Percentiles rank a stretch among this genome's conserved stretches.
Conservation (phyloP, 139 green algal genomes). For the Volvox reticuliferus region DNA sequence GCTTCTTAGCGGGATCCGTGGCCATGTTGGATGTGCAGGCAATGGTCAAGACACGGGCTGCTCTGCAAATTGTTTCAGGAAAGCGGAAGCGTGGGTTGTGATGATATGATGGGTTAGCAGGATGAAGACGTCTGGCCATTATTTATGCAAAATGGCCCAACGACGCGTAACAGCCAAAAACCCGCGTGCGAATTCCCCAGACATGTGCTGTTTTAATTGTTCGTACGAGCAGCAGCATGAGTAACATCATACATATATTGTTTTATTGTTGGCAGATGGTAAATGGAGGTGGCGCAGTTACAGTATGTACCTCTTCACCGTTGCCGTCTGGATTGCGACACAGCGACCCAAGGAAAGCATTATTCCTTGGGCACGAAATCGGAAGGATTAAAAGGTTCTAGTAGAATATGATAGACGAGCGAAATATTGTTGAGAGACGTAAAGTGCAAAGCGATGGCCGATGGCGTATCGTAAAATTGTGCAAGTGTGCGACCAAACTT, state of each 20-base stretch:
- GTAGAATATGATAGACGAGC: not conserved
- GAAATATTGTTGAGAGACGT: not conserved
- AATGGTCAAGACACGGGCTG: not conserved
- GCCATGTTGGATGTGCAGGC: constrained; percentile 4
- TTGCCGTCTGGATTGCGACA: not conserved
- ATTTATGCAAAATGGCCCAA: not conserved
- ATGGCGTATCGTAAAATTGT: not conserved
- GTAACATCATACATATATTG: not conserved
- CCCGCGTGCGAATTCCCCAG: not conserved
- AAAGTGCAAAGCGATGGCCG: not conserved
- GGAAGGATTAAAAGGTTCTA: not conserved
- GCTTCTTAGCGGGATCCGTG: not conserved
- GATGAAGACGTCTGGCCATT: not conserved
- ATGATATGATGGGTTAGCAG: not conserved
- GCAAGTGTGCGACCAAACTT: not conserved
- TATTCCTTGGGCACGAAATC: not conserved
- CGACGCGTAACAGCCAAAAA: too few species aligned
- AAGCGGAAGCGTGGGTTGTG: not conserved
- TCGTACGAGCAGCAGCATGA: not conserved
- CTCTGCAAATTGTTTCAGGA: not conserved
- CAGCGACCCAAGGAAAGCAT: constrained; percentile 2
- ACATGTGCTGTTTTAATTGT: not conserved
- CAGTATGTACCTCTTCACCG: not conserved
- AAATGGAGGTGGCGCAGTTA: not conserved
- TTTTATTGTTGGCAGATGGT: not conserved